phyloP scores from a whole-genome alignment of 805 yeast species.

The Starmerella apis region DNA sequence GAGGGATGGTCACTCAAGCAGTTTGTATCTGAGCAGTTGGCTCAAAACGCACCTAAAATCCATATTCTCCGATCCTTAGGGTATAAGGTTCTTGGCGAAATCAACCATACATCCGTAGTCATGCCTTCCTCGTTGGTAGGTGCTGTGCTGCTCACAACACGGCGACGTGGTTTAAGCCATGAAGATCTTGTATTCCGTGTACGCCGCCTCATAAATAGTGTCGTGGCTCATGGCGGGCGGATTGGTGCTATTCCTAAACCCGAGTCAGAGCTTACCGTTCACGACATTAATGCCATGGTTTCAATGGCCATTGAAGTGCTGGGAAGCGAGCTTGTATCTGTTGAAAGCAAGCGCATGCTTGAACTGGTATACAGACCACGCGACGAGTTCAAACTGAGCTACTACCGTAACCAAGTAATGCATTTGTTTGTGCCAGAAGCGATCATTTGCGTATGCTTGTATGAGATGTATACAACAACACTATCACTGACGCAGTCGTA shows the following conservation, averaged over 20 bases:
- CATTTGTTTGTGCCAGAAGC: slow-evolving; percentile 47
- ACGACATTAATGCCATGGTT: slow-evolving; percentile 31
- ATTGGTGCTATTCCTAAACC: slow-evolving; percentile 32
- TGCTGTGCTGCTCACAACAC: slow-evolving; percentile 34
- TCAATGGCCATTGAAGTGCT: slow-evolving; percentile 34
- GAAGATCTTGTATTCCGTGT: slow-evolving; percentile 32
- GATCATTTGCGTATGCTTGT: slow-evolving; percentile 37
- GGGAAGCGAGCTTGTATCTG: slow-evolving; percentile 33
- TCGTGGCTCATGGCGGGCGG: slow-evolving; percentile 33
- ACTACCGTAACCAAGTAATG: slow-evolving; percentile 48
- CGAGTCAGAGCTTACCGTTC: slow-evolving; percentile 19
- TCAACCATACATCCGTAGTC: slow-evolving; percentile 41
- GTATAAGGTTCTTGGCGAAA: slow-evolving; percentile 43
- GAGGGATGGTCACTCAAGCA: slow-evolving; percentile 36
- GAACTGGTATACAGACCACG: slow-evolving; percentile 36
- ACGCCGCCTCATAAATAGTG: slow-evolving; percentile 31
- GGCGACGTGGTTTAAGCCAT: slow-evolving; percentile 35
- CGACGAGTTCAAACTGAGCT: slow-evolving; percentile 46
- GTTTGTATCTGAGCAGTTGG: slow-evolving; percentile 30
- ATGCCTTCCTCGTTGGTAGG: slow-evolving; percentile 50
- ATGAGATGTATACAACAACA: slow-evolving; percentile 25
- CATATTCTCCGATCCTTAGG: slow-evolving; percentile 41
- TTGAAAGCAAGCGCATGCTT: slow-evolving; percentile 29
- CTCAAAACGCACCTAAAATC: slow-evolving; percentile 11
- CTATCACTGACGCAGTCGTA: slow-evolving; percentile 24